Conservation (phyloP, 1,284 basidiomycete species). For the Rhodotorula sp. region DNA sequence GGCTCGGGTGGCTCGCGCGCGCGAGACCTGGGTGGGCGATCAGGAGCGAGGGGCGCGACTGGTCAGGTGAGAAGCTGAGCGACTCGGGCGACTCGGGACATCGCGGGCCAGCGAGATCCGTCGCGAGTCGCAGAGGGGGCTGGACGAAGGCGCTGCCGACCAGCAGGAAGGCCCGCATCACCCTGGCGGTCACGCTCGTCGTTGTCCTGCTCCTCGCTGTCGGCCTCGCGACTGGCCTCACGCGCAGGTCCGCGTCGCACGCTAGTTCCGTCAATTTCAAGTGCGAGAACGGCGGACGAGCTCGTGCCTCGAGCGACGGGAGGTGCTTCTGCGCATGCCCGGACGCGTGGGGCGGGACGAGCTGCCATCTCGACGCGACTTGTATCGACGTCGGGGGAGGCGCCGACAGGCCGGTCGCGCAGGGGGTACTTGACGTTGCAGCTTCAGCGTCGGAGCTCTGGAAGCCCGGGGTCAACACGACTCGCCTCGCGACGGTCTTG, state of each 20-base stretch:
- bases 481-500: conserved; percentile 12
- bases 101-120: too few species aligned
- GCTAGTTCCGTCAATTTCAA: not conserved
- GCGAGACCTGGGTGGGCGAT: conserved; percentile 4
- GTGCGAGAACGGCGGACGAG: conserved; percentile 16
- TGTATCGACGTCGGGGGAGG: conserved; percentile 18
- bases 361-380: conserved; percentile 27
- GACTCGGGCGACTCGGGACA: not conserved
- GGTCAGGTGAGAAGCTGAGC: not conserved
- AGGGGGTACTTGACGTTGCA: conserved; percentile 26
- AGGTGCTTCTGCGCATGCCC: conserved; percentile 11
- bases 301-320: not conserved
- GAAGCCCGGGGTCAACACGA: conserved; percentile 24
- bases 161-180: not conserved
- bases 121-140: too few species aligned
- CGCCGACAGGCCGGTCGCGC: conserved; percentile 13
- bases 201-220: conserved; percentile 10
- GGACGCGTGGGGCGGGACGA: conserved; percentile 12
- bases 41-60: not conserved
- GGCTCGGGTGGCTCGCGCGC: not conserved
- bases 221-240: not conserved
- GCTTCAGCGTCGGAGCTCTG: conserved; percentile 14
- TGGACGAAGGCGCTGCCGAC: too few species aligned
- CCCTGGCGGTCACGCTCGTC: not conserved
- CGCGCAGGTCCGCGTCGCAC: not conserved